Conservation (phyloP, 352 stramenopile genomes). For the Phytophthora pistaciae region DNA sequence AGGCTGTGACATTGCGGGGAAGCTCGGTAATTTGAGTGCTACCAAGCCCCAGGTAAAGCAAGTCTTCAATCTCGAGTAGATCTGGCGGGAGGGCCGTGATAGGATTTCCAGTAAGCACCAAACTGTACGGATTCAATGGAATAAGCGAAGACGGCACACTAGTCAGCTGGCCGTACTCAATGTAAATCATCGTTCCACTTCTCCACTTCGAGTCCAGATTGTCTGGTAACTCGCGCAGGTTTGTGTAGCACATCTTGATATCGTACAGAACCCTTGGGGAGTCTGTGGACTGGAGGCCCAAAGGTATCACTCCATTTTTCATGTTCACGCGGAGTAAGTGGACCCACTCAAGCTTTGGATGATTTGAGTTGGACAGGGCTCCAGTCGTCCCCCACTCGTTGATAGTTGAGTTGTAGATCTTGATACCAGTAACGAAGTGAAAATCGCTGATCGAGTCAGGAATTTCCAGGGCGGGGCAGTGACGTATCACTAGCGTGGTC, state of each 20-base stretch:
- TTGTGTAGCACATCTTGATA: slow-evolving; percentile 50
- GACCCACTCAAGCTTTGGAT: background rate
- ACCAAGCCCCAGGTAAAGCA: slow-evolving; percentile 27
- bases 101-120: slow-evolving; percentile 40
- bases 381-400: background rate
- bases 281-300: background rate
- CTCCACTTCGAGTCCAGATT: slow-evolving; percentile 52
- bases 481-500: background rate
- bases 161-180: slow-evolving; percentile 37
- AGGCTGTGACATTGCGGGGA: slow-evolving; percentile 26
- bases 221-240: slow-evolving; percentile 38
- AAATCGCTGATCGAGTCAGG: background rate
- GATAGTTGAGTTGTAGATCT: slow-evolving; percentile 1
- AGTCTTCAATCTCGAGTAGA: slow-evolving; percentile 26
- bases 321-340: background rate
- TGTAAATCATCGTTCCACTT: slow-evolving; percentile 23
- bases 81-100: slow-evolving; percentile 30
- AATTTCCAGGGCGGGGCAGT: background rate
- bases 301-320: background rate
- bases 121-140: slow-evolving; percentile 24
- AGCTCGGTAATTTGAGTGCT: slow-evolving; percentile 24
- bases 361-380: background rate
- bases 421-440: background rate
- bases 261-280: slow-evolving; percentile 18
- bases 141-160: slow-evolving; percentile 29